A percentile compares a stretch with the other conserved stretches of the same genome.
phyloP scores from a whole-genome alignment of 768 basidiomycete species.

The Suillus alpinus region DNA sequence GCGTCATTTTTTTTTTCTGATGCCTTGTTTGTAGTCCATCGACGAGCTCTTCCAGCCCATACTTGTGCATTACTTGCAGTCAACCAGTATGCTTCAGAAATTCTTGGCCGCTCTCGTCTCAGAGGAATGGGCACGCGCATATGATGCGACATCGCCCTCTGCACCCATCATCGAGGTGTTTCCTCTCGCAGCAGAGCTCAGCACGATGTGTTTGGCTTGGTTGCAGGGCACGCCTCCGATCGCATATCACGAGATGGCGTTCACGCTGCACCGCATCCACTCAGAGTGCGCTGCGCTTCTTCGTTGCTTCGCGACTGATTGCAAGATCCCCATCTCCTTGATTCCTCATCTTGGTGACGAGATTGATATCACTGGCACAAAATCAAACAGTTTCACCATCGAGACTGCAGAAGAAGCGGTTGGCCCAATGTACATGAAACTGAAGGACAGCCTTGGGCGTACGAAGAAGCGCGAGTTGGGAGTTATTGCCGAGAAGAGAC shows the following conservation, averaged over 20 bases:
- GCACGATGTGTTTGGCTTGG: constrained; percentile 62
- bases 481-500: constrained; percentile 72
- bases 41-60: constrained; percentile 75
- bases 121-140: constrained; percentile 85
- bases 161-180: constrained; percentile 52
- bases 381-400: constrained; percentile 71
- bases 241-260: constrained; percentile 89
- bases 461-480: constrained; percentile 78
- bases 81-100: constrained; percentile 89
- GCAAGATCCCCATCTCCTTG: constrained; percentile 76
- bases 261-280: constrained; percentile 76
- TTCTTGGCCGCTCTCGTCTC: constrained; percentile 81
- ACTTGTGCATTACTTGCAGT: constrained; percentile 76
- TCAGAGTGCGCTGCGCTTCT: constrained; percentile 76
- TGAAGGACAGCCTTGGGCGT: constrained; percentile 73
- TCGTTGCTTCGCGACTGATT: constrained; percentile 81
- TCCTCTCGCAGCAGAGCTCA: constrained; percentile 63
- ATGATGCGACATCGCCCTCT: constrained; percentile 35
- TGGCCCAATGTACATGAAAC: constrained; percentile 63
- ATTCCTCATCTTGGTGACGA: constrained; percentile 78
- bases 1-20: background rate
- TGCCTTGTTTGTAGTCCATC: constrained; percentile 30
- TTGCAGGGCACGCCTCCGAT: constrained; percentile 74
- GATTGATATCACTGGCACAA: constrained; percentile 70
- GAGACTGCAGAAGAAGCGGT: constrained; percentile 72